Percentiles rank a stretch among this genome's conserved stretches.
Evolutionary conservation across 768 basidiomycete genomes (phyloP).

Genomic region (Tremella fuciformis): DNA sequence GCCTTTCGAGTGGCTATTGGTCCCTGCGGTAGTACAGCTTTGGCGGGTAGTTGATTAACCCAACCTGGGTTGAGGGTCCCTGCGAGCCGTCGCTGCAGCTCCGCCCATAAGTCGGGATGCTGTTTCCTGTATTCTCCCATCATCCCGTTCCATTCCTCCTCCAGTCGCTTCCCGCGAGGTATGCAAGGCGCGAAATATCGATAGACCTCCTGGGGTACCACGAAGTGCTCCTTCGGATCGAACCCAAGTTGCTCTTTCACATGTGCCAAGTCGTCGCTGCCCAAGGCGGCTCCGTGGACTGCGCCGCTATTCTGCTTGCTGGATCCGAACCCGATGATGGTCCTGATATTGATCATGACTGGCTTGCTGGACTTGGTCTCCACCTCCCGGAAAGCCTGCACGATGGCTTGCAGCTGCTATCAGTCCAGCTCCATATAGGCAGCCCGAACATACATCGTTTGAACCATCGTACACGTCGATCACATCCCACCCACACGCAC

Average conservation of each 20-base stretch:
- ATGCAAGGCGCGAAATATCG: conserved; percentile 38
- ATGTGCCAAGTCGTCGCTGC: conserved; percentile 41
- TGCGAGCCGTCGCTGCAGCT: conserved; percentile 32
- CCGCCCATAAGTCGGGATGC: conserved; percentile 32
- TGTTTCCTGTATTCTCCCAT: conserved; percentile 29
- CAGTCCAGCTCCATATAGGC: background rate
- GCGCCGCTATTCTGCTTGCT: conserved; percentile 31
- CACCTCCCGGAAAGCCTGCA: conserved; percentile 39
- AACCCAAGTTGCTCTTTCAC: conserved; percentile 43
- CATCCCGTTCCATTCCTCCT: conserved; percentile 38
- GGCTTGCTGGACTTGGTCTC: conserved; percentile 38
- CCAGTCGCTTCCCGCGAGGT: too few species aligned
- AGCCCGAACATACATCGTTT: conserved; percentile 30
- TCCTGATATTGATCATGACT: conserved; percentile 39
- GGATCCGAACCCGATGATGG: conserved; percentile 44
- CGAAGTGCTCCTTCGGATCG: conserved; percentile 35
- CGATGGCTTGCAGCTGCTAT: conserved; percentile 31
- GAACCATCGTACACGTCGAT: conserved; percentile 43
- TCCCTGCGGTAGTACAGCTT: conserved; percentile 29
- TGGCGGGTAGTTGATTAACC: conserved; percentile 37
- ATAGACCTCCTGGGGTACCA: conserved; percentile 36
- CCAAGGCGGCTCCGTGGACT: conserved; percentile 44
- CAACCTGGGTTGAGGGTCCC: conserved; percentile 42
- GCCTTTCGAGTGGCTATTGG: conserved; percentile 44
- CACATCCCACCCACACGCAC: conserved; percentile 35